phyloP scores from a whole-genome alignment of 2,329 filamentous ascomycete genomes.

The Pseudofabraea citricarpa region DNA sequence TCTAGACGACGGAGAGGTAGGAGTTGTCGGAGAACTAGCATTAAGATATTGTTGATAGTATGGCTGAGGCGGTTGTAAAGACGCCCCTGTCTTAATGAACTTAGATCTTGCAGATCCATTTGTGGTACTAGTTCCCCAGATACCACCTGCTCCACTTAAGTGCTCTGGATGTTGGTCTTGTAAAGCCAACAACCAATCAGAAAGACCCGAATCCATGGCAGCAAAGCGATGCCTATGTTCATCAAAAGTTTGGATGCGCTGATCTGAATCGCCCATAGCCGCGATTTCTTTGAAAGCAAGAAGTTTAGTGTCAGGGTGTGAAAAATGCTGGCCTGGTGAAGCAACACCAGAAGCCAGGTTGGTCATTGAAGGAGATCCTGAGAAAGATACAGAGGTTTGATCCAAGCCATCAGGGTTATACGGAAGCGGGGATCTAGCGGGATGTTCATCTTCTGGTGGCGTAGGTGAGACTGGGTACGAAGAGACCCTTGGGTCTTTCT shows the following conservation, averaged over 20 bases:
- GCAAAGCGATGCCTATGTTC: constrained; percentile 69
- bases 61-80: constrained; percentile 42
- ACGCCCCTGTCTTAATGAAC: constrained; percentile 13
- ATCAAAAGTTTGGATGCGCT: constrained; percentile 71
- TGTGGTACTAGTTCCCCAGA: constrained; percentile 11
- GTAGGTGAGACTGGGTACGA: constrained; percentile 31
- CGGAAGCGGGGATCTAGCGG: constrained; percentile 21
- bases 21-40: constrained; percentile 33
- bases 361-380: background rate
- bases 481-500: constrained; percentile 35
- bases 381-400: constrained; percentile 4
- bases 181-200: constrained; percentile 47
- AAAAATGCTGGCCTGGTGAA: background rate
- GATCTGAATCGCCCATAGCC: constrained; percentile 55
- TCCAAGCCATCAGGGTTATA: constrained; percentile 11
- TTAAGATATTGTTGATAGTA: constrained; percentile 54
- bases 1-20: constrained; percentile 13
- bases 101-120: constrained; percentile 16
- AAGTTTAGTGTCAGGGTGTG: constrained; percentile 8
- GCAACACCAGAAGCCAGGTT: background rate
- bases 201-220: constrained; percentile 69
- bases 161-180: constrained; percentile 44
- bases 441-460: constrained; percentile 35
- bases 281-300: constrained; percentile 69
- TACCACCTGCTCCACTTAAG: constrained; percentile 28